A percentile compares a stretch with the other conserved stretches of the same genome.
phyloP scores from a whole-genome alignment of 129 eudicot species.

The Heracleum sosnowskyi region DNA sequence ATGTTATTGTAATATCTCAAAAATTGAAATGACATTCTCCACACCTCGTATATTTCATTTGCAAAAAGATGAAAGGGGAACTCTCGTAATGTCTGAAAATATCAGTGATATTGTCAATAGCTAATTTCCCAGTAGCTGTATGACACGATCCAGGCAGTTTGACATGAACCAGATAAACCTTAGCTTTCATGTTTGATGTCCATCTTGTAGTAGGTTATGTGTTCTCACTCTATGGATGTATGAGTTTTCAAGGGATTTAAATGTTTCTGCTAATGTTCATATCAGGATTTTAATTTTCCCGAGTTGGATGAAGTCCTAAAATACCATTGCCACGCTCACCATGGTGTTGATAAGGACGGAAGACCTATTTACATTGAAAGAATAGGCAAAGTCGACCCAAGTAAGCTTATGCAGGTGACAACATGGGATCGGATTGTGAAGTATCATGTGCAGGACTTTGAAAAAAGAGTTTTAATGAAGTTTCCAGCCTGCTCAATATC shows the following conservation, averaged over 20 bases:
- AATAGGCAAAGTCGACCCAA: slow-evolving; percentile 56
- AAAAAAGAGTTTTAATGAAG: slow-evolving; percentile 43
- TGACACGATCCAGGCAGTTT: background rate
- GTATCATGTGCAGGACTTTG: slow-evolving; percentile 67
- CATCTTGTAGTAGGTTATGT: background rate
- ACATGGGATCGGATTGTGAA: slow-evolving; percentile 60
- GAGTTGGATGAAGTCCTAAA: slow-evolving; percentile 49
- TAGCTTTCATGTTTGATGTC: background rate
- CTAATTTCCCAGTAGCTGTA: too few species aligned
- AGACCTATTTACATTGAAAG: slow-evolving; percentile 70
- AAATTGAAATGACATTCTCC: background rate
- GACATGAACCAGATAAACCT: background rate
- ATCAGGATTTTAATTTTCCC: slow-evolving; percentile 50
- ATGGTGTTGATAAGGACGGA: slow-evolving; percentile 76
- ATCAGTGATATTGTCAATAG: background rate
- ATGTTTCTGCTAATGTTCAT: slow-evolving; percentile 5
- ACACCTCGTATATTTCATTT: background rate
- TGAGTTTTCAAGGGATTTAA: background rate
- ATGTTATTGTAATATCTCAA: too few species aligned
- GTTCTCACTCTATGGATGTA: background rate
- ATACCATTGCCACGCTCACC: slow-evolving; percentile 67
- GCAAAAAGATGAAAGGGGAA: background rate
- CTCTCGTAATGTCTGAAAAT: too few species aligned
- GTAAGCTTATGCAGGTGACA: slow-evolving; percentile 59
- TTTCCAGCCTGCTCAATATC: slow-evolving; percentile 70